Base-by-base conservation (phyloP, 2,329 filamentous ascomycete species). In the Pseudopithomyces maydicus region DNA sequence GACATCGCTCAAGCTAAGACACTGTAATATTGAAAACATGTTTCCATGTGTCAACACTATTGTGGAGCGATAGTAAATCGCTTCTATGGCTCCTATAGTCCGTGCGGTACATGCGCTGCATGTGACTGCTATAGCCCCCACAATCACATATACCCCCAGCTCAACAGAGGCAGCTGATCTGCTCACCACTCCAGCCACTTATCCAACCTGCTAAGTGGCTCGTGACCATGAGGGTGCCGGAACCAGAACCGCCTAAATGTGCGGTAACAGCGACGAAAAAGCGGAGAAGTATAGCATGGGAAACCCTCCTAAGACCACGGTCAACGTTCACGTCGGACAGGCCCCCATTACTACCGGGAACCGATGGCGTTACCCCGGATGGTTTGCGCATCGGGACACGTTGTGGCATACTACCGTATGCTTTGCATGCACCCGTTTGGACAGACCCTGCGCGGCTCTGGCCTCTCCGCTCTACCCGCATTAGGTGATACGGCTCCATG, bases 341-440 rank as follows among this genome's bases (percentile, higher is more conserved):
- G 56, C 38, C 51, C n/a, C 45, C 23, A n/a, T 17, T 50, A 58
- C 41, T 57, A 50, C 62, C 43, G 51, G 55, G 53, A 57, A 23
- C 51, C 52, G 57, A 54, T 46, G 46, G 59, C 53, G 54, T 33
- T 15, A n/a, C 57, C 57, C 64, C 58, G 58, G 63, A 64, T 57
- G 59, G 54, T 53, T 59, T 61, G 55, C 54, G 53, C 56, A 53
- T 45, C 56, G 59, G 44, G 44, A 46, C 46, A 58, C 42, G 43
- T 45, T 42, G 53, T 56, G 44, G 52, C 54, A 64, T 63, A 38
- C 61, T 62, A n/a, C n/a, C n/a, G n/a, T n/a, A 66, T 70, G 67
- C 64, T 60, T 63, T 68, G 66, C 66, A 68, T 66, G 63, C 63
- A 59, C 56, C 45, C 56, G 51, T 52, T 63, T 55, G 52, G 54